Conservation (phyloP, 1,284 basidiomycete species). For the Marasmius fiardii region DNA sequence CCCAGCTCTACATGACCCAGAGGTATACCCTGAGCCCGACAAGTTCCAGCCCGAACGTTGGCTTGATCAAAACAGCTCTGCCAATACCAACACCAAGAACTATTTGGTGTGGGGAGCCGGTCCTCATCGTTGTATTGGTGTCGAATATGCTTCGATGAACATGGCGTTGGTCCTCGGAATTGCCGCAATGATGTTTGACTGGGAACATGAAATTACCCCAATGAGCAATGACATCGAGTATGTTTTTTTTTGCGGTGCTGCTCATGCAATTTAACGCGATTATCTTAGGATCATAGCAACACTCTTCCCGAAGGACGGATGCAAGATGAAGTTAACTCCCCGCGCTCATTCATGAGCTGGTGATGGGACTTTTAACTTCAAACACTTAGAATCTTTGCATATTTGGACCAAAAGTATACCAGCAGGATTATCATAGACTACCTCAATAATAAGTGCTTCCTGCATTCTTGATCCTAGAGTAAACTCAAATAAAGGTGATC, state of each 20-base stretch:
- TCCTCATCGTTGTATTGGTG: constrained; percentile 90
- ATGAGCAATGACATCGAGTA: constrained; percentile 82
- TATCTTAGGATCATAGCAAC: constrained; percentile 79
- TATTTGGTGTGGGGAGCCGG: constrained; percentile 96
- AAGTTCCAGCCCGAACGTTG: constrained; percentile 88
- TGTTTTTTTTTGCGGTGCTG: constrained; percentile 30
- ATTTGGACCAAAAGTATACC: not conserved
- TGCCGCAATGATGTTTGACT: constrained; percentile 83
- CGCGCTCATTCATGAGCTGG: constrained; percentile 29
- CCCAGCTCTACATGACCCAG: constrained; percentile 88
- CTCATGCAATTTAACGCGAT: constrained; percentile 7
- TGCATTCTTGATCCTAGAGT: too few species aligned
- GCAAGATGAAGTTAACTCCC: constrained; percentile 74
- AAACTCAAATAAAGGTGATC: too few species aligned
- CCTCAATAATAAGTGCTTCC: too few species aligned
- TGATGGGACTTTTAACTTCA: not conserved
- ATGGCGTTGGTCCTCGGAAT: constrained; percentile 84
- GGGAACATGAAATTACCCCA: constrained; percentile 84
- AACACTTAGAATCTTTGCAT: not conserved
- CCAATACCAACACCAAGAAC: constrained; percentile 89
- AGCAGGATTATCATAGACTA: too few species aligned
- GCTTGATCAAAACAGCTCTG: constrained; percentile 80
- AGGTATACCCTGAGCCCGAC: constrained; percentile 87
- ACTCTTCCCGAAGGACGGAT: constrained; percentile 93
- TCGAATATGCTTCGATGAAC: constrained; percentile 93